Evolutionary conservation across 371 early-diverging fungal genomes (phyloP).

Genomic region (Phascolomyces articulosus): DNA sequence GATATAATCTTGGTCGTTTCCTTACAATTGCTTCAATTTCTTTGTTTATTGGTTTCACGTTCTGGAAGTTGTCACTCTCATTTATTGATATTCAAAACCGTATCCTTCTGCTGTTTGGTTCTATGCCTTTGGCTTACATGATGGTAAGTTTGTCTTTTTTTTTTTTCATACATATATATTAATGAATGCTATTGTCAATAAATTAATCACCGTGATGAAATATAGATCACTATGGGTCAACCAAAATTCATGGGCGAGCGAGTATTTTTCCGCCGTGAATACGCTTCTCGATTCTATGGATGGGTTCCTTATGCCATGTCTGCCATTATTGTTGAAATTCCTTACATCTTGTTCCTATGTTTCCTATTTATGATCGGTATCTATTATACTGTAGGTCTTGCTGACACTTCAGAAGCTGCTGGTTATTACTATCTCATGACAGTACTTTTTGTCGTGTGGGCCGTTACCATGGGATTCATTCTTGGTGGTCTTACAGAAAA

Average conservation of each 20-base stretch:
- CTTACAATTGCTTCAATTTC: slow-evolving; percentile 40
- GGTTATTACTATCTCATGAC: slow-evolving; percentile 61
- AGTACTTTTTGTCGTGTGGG: slow-evolving; percentile 57
- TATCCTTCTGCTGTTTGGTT: slow-evolving; percentile 64
- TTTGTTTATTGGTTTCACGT: slow-evolving; percentile 55
- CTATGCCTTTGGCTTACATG: background rate
- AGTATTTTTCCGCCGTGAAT: slow-evolving; percentile 64
- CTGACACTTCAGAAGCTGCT: slow-evolving; percentile 36
- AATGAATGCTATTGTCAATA: background rate
- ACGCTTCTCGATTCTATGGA: slow-evolving; percentile 66
- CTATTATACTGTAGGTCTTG: slow-evolving; percentile 70
- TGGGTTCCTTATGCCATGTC: slow-evolving; percentile 61
- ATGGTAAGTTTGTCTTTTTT: background rate
- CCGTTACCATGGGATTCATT: slow-evolving; percentile 63
- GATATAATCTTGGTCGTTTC: slow-evolving; percentile 61
- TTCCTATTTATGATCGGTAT: slow-evolving; percentile 54
- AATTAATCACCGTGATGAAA: background rate
- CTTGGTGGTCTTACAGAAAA: slow-evolving; percentile 47
- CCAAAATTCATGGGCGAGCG: slow-evolving; percentile 71
- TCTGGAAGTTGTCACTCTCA: slow-evolving; percentile 53
- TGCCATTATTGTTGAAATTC: slow-evolving; percentile 54
- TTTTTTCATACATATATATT: background rate
- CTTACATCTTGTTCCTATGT: slow-evolving; percentile 47
- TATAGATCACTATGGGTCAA: slow-evolving; percentile 15
- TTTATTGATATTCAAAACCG: slow-evolving; percentile 63